Base-by-base conservation (phyloP, 495 filamentous ascomycete species). In the Penicillium samsonianum region DNA sequence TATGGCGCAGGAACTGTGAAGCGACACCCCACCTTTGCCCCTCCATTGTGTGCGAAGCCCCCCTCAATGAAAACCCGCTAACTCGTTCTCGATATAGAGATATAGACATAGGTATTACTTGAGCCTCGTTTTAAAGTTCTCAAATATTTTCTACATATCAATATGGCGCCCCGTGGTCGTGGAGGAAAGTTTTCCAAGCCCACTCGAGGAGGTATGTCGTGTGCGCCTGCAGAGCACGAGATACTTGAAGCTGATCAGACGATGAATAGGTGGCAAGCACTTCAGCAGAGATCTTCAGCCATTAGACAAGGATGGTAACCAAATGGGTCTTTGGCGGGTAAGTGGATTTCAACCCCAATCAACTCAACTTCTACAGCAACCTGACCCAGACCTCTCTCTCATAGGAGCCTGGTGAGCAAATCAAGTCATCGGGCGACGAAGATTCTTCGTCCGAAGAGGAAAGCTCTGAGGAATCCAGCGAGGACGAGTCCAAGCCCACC, bases 161-260 rank as follows among this genome's bases (percentile, higher is more conserved):
- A 58, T 19, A 80, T 80, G 77, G 69, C 77, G 17, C 77, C 75
- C 54, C 75, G 77, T 56, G 90, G 90, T 65, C 87, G 92, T 63
- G 91, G 89, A 62, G 90, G 91, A 73, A 98, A 97, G 77, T 96
- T 92, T 72, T 87, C 83, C 75, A 98, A 98, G 79, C 91, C 88
- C 58, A 89, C 87, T 53, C 83, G 94, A 76, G 94, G 94, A 79
- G 91, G 92, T 92, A 78, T 61, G 84, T 59, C 28, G 59, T 53
- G 45, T 51, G 52, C 54, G 44, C 63, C 41, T 20, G 35, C n/a
- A 50, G 23, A 33, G 30, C 1, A 41, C 28, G 5, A 20, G 30
- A 61, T 22, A 37, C 8, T 47, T 31, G 19, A 28, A 43, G 41
- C 52, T 59, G 10, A 57, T 35, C 12, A 28, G 40, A 25, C 23